Evolutionary conservation across 192 early-diverging fungal species (phyloP).

Genomic region (Gonapodya sp.): DNA sequence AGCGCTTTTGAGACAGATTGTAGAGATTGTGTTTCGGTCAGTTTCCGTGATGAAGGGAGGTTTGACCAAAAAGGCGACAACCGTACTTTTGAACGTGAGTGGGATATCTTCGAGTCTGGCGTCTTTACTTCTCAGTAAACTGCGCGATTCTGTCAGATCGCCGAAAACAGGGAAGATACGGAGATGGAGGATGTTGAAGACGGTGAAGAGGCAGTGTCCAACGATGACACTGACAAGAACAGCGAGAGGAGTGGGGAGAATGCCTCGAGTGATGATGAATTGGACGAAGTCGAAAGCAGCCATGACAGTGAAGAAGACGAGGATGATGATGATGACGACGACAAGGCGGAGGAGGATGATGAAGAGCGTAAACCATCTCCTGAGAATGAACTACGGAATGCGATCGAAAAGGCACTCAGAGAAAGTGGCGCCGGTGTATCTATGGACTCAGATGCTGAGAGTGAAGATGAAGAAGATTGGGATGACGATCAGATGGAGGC

Average conservation of each 20-base stretch:
- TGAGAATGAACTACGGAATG: slow-evolving; percentile 22
- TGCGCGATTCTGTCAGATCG: background rate
- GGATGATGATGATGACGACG: slow-evolving; percentile 39
- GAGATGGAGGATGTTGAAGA: slow-evolving; percentile 32
- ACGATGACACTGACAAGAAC: slow-evolving; percentile 21
- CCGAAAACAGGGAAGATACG: slow-evolving; percentile 14
- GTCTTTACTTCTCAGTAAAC: no score
- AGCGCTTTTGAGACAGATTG: slow-evolving; percentile 56
- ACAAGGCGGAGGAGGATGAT: slow-evolving; percentile 41
- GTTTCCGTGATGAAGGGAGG: slow-evolving; percentile 59
- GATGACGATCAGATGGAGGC: slow-evolving; percentile 80
- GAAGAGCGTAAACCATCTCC: slow-evolving; percentile 57
- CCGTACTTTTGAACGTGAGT: slow-evolving; percentile 36
- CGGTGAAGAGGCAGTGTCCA: slow-evolving; percentile 37
- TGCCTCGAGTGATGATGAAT: slow-evolving; percentile 31
- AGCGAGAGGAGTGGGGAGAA: slow-evolving; percentile 33
- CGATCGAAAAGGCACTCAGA: background rate
- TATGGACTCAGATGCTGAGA: slow-evolving; percentile 37
- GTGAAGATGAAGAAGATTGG: slow-evolving; percentile 45
- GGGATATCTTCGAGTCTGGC: no score
- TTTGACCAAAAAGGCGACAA: slow-evolving; percentile 46
- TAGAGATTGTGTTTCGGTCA: slow-evolving; percentile 74
- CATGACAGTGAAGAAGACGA: slow-evolving; percentile 36
- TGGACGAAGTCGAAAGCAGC: slow-evolving; percentile 31
- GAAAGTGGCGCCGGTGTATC: background rate